Evolutionary conservation across 2,329 filamentous ascomycete species (phyloP).

Genomic region (Aquanectria penicillioides): DNA sequence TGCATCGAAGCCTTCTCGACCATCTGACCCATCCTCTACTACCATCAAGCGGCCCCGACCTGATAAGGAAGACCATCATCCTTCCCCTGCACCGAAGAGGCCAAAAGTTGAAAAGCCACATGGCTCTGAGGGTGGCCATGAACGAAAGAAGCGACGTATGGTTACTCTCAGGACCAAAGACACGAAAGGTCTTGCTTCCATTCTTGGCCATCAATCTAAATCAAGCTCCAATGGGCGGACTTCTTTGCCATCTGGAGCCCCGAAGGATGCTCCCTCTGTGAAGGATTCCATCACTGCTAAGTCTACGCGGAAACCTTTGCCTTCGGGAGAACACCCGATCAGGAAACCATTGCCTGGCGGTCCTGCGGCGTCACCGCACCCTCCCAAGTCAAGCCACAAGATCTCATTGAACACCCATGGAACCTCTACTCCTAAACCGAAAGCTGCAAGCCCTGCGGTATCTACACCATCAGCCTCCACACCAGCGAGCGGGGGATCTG

Average conservation of each 20-base stretch:
- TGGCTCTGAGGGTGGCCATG: slow-evolving; percentile 30
- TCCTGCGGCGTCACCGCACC: slow-evolving; percentile 35
- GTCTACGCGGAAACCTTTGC: slow-evolving; percentile 49
- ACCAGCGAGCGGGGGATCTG: slow-evolving; percentile 34
- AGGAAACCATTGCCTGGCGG: slow-evolving; percentile 48
- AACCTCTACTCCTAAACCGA: slow-evolving; percentile 34
- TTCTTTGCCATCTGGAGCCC: slow-evolving; percentile 45
- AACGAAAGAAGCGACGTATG: slow-evolving; percentile 47
- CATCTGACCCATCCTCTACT: slow-evolving; percentile 33
- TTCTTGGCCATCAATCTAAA: slow-evolving; percentile 44
- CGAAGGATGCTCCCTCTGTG: slow-evolving; percentile 39
- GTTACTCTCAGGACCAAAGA: slow-evolving; percentile 50
- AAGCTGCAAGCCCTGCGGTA: slow-evolving; percentile 35
- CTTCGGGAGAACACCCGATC: slow-evolving; percentile 38
- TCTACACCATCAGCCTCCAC: slow-evolving; percentile 25
- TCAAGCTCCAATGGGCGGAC: slow-evolving; percentile 40
- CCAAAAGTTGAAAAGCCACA: slow-evolving; percentile 49
- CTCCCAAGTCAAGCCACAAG: slow-evolving; percentile 39
- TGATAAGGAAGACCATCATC: slow-evolving; percentile 48
- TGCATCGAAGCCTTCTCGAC: slow-evolving; percentile 31
- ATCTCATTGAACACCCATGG: slow-evolving; percentile 37
- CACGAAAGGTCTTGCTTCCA: slow-evolving; percentile 47
- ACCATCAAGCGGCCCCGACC: slow-evolving; percentile 49
- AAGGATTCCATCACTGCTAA: slow-evolving; percentile 48
- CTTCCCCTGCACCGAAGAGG: slow-evolving; percentile 49